Base-by-base conservation (phyloP, 2,329 filamentous ascomycete species). In the Pyrenophora seminiperda region DNA sequence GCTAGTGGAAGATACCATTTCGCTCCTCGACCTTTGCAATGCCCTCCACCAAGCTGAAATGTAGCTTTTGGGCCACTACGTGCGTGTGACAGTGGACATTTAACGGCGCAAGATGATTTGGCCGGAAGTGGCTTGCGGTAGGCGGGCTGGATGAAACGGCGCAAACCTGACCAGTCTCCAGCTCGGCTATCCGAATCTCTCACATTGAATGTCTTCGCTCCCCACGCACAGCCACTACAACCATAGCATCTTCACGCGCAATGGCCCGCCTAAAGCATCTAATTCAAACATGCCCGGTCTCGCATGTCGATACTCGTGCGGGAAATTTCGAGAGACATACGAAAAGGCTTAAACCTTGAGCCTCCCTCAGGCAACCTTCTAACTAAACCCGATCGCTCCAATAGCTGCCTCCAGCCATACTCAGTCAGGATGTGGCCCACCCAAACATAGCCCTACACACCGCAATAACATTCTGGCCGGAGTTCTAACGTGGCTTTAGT, bases 381-480 rank as follows among this genome's bases (percentile, higher is more conserved):
- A 27, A 47, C 50, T 52, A 47, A 37, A 41, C 39, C 33, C n/a
- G 19, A 30, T 43, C 34, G 33, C 38, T 41, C 44, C 57, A 58
- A 58, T 50, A n/a, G 43, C 10, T 10, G 15, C 27, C 31, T 29
- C 38, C 22, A 29, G 30, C 22, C 7, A 37, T 17, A 20, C 43
- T 38, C 36, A 15, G 27, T 50, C 15, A 20, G 31, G 42, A 15
- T 36, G 31, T 43, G 29, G 36, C 31, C 42, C 38, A 43, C 38
- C 51, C 52, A 60, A 58, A 54, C 39, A 56, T 56, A 60, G 54
- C 39, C 36, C 37, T 37, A 20, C 40, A 42, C 44, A 30, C 34
- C 27, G 30, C 36, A 37, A 44, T 17, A 20, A 41, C 44, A 44
- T 56, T 58, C 55, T 56, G 42, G 50, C 47, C 42, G 41, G 39